Base-by-base conservation (phyloP, 1,139 yeast genomes). In the Blastobotrys arbuscula region DNA sequence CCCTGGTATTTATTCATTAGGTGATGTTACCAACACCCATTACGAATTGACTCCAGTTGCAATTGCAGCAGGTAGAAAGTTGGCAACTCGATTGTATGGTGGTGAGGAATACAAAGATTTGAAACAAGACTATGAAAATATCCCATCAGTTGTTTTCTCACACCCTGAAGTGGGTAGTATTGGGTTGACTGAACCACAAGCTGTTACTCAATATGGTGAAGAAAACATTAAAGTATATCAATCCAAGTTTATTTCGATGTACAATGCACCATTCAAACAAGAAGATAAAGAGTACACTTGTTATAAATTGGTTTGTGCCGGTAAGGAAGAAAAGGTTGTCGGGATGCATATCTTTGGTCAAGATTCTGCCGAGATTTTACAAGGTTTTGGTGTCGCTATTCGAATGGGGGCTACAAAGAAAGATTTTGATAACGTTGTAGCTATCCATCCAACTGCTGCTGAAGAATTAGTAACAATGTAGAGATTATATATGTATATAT, bases 161-260 rank as follows among this genome's bases (percentile, higher is more conserved):
- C 99, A 92, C 68, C 99, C 99, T 28, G 98, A 92, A 70, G 95
- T 94, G 16, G 98, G 97, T 48, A 78, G 95, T 9, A 82, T 90
- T 66, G 99, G 99, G 47, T 70, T 92, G 50, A 74, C 86, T 48
- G 95, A 90, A 66, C 72, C 74, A 51, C 81, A 81, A 57, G 98
- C 98, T 38, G 72, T 77, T 53, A 79, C 72, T 50, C 73, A 88
- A 70, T 90, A 77, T 63, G 98, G 98, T 52, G 74, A 78, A 61
- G 92, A 82, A 21, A 77, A 87, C 59, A 67, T 92, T 65, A 94
- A 89, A 72, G 71, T 85, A 44, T 92, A 92, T 76, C 79, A 78
- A 58, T 79, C 96, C 53, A 79, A 75, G 63, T 92, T 92, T 73
- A 84, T 84, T 38, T 84, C 92, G 57, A 90, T 92, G 97, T 92